Base-by-base conservation (phyloP, 1,284 basidiomycete genomes). In the Ganoderma sinense region DNA sequence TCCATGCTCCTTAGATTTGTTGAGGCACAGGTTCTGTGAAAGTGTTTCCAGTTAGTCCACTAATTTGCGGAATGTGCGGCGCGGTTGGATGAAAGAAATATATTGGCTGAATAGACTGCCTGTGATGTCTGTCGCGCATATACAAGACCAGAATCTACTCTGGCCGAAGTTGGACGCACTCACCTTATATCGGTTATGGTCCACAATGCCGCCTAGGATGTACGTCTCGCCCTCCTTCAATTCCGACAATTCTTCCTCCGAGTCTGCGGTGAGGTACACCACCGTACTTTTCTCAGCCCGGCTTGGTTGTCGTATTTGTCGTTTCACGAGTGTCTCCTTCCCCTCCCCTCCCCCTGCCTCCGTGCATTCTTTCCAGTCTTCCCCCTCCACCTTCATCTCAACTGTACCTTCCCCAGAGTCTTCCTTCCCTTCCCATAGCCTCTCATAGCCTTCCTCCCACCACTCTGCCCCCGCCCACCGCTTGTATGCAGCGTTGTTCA, bases 101-200 rank as follows among this genome's bases (percentile, higher is more conserved):
- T 61, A 61, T 61, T 61, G 36, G 5, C 29, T 11, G 59, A 29
- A 26, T 0, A 51, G 48, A 23, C 11, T 26, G 48, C 4, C 41
- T 26, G 14, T 40, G 39, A 26, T 43, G 56, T 23, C n/a, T 60
- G 29, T 29, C 11, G 33, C 18, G 33, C 33, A 59, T 59, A 59
- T 39, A 39, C 31, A 33, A 59, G n/a, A 16, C 56, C 61, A 23
- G 36, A 8, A 20, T 7, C 33, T 33, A 3, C 33, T 39, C n/a
- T 10, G n/a, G 2, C n/a, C 20, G 23, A 26, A 13, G 23, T 13
- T 1, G 11, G 7, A 41, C 4, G 4, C 16, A 74, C 82, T 67
- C 75, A 94, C 96, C 88, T 98, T 99, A 87, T 98, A 94, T 45
- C 97, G 91, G 82, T 99, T 99, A 76, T 94, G 94, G 81, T 99